phyloP scores from a whole-genome alignment of 2,329 filamentous ascomycete genomes.

The Fusarium hostae region DNA sequence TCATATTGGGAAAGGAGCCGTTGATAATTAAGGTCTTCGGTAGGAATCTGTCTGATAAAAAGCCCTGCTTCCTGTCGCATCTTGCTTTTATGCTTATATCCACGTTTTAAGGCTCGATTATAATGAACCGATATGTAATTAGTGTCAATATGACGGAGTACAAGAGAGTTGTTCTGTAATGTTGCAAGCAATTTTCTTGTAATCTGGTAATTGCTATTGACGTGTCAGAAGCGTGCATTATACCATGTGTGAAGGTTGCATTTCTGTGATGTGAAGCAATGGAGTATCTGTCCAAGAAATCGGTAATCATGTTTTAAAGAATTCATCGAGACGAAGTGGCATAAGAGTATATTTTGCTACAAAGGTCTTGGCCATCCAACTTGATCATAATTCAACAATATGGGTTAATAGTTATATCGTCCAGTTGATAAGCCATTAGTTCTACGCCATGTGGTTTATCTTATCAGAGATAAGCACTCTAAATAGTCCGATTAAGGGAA shows the following conservation, averaged over 20 bases:
- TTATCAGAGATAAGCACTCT: background rate
- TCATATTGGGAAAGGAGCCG: background rate
- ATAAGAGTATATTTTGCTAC: too few species aligned
- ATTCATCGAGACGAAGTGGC: accelerated
- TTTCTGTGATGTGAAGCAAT: background rate
- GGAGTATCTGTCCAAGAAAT: background rate
- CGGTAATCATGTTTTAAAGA: background rate
- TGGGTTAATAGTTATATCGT: background rate
- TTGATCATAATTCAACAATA: background rate
- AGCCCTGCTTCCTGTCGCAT: background rate
- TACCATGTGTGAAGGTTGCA: background rate
- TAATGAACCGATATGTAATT: background rate
- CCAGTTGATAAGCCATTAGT: background rate
- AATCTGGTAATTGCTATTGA: accelerated
- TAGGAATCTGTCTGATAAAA: background rate
- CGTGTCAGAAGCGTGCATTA: too few species aligned
- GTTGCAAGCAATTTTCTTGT: background rate
- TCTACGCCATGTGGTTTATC: background rate
- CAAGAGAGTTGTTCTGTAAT: accelerated
- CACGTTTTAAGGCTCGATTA: background rate
- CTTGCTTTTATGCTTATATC: background rate
- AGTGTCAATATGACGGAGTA: background rate
- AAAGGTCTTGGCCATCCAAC: background rate
- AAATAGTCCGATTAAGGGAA: too few species aligned
- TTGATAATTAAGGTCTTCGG: too few species aligned